Evolutionary conservation across 2,329 filamentous ascomycete species (phyloP), one percentile per base, ranked within the genome.

Genomic region (Fusarium foetens): DNA sequence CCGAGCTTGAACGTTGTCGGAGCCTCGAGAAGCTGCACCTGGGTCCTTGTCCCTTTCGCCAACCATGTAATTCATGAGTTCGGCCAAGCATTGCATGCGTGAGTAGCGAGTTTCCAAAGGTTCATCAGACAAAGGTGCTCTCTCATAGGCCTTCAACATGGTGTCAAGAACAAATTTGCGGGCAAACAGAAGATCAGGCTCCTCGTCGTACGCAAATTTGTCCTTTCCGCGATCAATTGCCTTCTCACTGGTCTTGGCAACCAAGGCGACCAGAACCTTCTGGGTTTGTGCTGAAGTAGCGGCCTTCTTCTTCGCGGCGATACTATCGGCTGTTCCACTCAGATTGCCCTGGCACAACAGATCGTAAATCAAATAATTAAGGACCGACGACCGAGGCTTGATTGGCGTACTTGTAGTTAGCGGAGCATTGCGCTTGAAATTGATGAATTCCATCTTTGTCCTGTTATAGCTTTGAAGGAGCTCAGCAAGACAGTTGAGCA

Each of bases 391-490:
- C 43, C 96, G 91, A 62, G 96, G 96, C 81, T 98, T 98, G 21
- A 97, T 95, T 9, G 96, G 96, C 3, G 96, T 98, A 59, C 90
- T 91, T 16, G 92, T 92, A 75, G 94, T 92, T 48, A 94, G 88
- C 51, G 95, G 94, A 11, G 94, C 92, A 78, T 95, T 97, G 68
- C 95, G 92, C 74, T 97, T 98, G 84, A 98, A 99, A 81, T 98
- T 98, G 85, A 99, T 98, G 80, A 99, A 98, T 80, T 99, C 97
- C 46, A 99, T 90, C 86, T 99, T 99, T 13, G 94, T 94, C 59
- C 94, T 91, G 75, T 94, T 97, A 83, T 98, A 99, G 77, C 93
- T 97, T 63, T 93, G 91, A 19, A 99, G 86, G 19, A 99, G 88
- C 81, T 99, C 96, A 1, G 94, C 92, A 42, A 99, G 85, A 77